phyloP scores from a whole-genome alignment of 495 filamentous ascomycete genomes.

The Xylaria cubensis region DNA sequence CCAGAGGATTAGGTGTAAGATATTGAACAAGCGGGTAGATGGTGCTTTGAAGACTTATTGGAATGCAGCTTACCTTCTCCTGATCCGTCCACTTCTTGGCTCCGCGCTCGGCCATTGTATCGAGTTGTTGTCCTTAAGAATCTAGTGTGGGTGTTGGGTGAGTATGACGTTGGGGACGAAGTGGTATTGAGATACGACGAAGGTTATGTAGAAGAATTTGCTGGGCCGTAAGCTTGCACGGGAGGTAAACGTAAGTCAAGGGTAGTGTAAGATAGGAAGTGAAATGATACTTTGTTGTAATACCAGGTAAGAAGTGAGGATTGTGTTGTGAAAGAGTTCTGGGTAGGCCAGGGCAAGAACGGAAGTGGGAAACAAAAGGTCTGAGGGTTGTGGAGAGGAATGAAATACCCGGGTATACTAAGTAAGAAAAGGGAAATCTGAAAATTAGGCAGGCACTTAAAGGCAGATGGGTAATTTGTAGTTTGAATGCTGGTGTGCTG shows the following conservation, averaged over 20 bases:
- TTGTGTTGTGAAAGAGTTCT: background rate
- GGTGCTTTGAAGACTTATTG: background rate
- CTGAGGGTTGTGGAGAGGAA: background rate
- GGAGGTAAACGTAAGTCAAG: background rate
- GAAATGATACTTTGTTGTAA: background rate
- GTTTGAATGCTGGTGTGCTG: background rate
- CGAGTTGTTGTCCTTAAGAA: background rate
- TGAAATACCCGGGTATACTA: background rate
- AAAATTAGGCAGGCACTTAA: background rate
- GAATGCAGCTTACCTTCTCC: conserved; percentile 43
- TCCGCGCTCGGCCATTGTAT: background rate
- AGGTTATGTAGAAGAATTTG: background rate
- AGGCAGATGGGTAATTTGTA: background rate
- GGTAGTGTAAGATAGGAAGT: background rate
- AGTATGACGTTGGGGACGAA: background rate
- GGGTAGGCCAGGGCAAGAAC: background rate
- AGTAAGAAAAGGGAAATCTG: background rate
- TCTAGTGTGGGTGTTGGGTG: background rate
- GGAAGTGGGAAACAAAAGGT: background rate
- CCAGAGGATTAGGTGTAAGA: background rate
- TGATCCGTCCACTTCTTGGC: conserved; percentile 40
- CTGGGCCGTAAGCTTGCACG: background rate
- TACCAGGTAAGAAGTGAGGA: background rate
- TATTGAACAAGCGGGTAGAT: background rate
- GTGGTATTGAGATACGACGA: background rate